These are phyloP conservation scores for Claviceps citrina DNA, from an alignment of 2,329 filamentous ascomycete species.

Conservation along the genomic window DNA sequence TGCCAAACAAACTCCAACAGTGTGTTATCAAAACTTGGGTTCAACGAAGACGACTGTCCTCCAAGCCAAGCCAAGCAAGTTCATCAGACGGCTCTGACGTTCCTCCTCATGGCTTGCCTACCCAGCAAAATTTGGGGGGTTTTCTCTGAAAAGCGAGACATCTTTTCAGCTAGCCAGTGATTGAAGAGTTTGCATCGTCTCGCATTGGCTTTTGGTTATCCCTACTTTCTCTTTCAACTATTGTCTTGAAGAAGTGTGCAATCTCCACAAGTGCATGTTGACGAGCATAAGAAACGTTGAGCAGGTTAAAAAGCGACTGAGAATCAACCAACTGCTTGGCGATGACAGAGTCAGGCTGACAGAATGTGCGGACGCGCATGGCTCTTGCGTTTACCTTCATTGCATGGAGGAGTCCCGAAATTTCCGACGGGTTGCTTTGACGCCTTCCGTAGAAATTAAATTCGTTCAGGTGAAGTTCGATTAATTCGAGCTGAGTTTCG, in stretches of 20 bases:
- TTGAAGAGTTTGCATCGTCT: not conserved
- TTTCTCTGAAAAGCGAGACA: too few species aligned
- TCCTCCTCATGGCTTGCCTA: not conserved
- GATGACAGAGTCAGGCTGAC: conserved; percentile 41
- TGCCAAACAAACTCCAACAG: not conserved
- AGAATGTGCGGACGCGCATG: conserved; percentile 39
- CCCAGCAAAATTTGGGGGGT: too few species aligned
- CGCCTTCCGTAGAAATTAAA: conserved; percentile 40
- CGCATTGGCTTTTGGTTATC: not conserved
- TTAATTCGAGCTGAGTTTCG: conserved; percentile 43
- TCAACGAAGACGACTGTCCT: not conserved
- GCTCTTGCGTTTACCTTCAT: conserved; percentile 37
- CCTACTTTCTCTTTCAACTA: conserved; percentile 28
- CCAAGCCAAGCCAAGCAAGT: not conserved
- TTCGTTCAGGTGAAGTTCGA: conserved; percentile 31
- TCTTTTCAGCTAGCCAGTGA: not conserved
- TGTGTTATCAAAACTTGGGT: not conserved
- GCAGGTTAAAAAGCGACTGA: conserved; percentile 33
- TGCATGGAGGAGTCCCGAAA: conserved; percentile 32
- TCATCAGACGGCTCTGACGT: not conserved
- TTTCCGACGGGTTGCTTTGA: conserved; percentile 26
- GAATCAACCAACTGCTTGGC: conserved; percentile 42
- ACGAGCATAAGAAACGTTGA: conserved; percentile 28
- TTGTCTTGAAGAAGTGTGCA: conserved; percentile 37
- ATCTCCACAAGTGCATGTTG: conserved; percentile 34